phyloP scores from a whole-genome alignment of 1,284 basidiomycete genomes.

The Puccinia triticina region DNA sequence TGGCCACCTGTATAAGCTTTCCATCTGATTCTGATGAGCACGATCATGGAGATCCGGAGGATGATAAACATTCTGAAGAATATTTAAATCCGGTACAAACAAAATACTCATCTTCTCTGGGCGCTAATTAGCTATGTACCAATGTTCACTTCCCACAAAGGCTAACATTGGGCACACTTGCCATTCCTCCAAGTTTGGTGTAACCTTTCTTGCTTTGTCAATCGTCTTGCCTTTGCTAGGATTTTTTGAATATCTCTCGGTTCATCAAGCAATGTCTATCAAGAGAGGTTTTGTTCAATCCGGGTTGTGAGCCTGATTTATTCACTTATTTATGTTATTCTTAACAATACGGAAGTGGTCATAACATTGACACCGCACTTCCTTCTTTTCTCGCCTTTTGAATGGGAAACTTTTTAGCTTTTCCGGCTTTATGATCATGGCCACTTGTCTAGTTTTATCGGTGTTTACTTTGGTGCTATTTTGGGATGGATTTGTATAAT shows the following conservation, averaged over 20 bases:
- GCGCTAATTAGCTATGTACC: no score
- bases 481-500: background rate
- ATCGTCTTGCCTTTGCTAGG: constrained; percentile 6
- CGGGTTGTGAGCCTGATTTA: constrained; percentile 12
- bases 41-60: background rate
- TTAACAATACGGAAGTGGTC: no score
- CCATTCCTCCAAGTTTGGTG: background rate
- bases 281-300: constrained; percentile 15
- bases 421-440: constrained; percentile 14
- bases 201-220: constrained; percentile 1
- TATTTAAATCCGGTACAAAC: background rate
- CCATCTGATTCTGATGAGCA: background rate
- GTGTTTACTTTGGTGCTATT: constrained; percentile 7
- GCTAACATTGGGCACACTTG: no score
- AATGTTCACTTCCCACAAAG: no score
- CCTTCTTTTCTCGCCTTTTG: background rate
- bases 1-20: constrained; percentile 3
- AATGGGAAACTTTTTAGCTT: background rate
- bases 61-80: background rate
- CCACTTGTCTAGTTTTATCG: background rate
- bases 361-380: no score
- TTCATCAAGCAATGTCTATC: background rate
- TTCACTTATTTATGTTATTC: background rate
- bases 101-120: background rate
- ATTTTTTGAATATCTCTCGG: constrained; percentile 2